These are phyloP conservation scores for Tylopilus vinaceipallidus DNA, from an alignment of 768 basidiomycete genomes.

Conservation along the genomic window DNA sequence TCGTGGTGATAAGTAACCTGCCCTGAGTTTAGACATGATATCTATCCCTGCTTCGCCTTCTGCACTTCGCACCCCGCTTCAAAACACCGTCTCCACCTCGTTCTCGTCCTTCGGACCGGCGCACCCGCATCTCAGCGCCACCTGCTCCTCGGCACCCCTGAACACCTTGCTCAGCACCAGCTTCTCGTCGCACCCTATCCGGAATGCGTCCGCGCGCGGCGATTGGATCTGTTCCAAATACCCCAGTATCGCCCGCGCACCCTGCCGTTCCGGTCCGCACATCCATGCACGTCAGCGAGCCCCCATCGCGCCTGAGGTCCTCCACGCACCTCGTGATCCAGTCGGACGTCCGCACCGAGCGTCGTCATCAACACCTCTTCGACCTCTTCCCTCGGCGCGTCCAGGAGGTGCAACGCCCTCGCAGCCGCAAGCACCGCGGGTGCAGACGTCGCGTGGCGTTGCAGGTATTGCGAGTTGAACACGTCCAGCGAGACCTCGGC, in stretches of 20 bases:
- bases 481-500: conserved; percentile 55
- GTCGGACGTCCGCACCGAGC: conserved; percentile 40
- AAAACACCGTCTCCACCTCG: conserved; percentile 26
- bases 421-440: conserved; percentile 63
- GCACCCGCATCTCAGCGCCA: conserved; percentile 32
- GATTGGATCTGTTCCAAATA: conserved; percentile 54
- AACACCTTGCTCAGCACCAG: conserved; percentile 70
- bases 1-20: conserved; percentile 26
- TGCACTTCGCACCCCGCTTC: no score
- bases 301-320: neutral
- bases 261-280: no score
- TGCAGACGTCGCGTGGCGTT: conserved; percentile 51
- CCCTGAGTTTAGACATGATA: conserved; percentile 19
- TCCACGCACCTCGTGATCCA: conserved; percentile 42
- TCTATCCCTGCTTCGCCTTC: no score
- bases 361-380: conserved; percentile 56
- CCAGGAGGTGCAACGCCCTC: conserved; percentile 47
- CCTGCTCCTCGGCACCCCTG: conserved; percentile 53
- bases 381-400: conserved; percentile 53
- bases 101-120: conserved; percentile 20
- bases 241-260: conserved; percentile 44
- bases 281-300: neutral
- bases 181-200: conserved; percentile 45
- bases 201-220: conserved; percentile 58
- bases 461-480: conserved; percentile 76